Percentiles rank a stretch among this genome's conserved stretches.
phyloP scores from a whole-genome alignment of 495 filamentous ascomycete species.

The Penicillium lividum region DNA sequence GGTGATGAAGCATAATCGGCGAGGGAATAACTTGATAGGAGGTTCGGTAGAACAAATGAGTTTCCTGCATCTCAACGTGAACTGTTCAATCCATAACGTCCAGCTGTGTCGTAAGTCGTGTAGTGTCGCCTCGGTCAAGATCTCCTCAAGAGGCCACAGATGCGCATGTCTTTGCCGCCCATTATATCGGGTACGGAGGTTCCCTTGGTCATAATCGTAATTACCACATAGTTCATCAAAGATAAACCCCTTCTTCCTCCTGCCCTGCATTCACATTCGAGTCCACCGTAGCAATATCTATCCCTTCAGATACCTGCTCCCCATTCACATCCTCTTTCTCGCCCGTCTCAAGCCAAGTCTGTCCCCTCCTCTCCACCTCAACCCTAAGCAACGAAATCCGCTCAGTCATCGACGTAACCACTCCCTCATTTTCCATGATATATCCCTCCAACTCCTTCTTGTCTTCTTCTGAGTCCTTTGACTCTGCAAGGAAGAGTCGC shows the following conservation, averaged over 20 bases:
- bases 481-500: slow-evolving; percentile 53
- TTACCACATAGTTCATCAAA: slow-evolving; percentile 41
- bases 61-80: slow-evolving; percentile 2
- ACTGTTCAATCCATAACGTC: neutral
- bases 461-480: slow-evolving; percentile 60
- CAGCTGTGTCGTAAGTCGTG: neutral
- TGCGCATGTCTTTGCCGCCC: neutral
- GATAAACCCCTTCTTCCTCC: slow-evolving; percentile 65
- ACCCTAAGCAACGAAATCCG: slow-evolving; percentile 64
- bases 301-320: slow-evolving; percentile 4
- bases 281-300: slow-evolving; percentile 5
- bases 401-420: slow-evolving; percentile 72
- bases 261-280: slow-evolving; percentile 33
- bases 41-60: slow-evolving; percentile 6
- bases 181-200: no score
- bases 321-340: slow-evolving; percentile 22
- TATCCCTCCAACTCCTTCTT: slow-evolving; percentile 53
- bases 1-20: slow-evolving; percentile 8
- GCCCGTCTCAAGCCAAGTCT: slow-evolving; percentile 63
- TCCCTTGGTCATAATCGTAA: neutral
- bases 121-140: neutral
- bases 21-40: slow-evolving; percentile 1
- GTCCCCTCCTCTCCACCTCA: slow-evolving; percentile 76
- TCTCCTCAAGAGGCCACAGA: neutral
- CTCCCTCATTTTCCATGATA: slow-evolving; percentile 68